A percentile compares a stretch with the other conserved stretches of the same genome.
phyloP scores from a whole-genome alignment of 257 asterid genomes.

The Coffea eugenioides region DNA sequence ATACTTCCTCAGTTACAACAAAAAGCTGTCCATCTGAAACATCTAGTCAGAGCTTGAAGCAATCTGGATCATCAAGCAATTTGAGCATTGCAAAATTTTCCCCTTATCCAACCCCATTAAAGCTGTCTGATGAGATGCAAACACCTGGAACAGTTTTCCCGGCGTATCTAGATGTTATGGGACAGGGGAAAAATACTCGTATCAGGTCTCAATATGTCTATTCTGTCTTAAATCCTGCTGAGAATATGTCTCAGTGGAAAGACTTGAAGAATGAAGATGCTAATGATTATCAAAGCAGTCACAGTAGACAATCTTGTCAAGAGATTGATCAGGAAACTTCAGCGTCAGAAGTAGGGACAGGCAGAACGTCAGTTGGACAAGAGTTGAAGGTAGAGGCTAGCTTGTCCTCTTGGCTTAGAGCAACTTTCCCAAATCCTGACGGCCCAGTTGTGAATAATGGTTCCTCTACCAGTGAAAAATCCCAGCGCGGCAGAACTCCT shows the following conservation, averaged over 20 bases:
- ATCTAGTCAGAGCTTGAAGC: constrained; percentile 34
- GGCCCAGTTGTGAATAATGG: constrained; percentile 24
- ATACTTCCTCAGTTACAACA: constrained; percentile 37
- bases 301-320: constrained; percentile 26
- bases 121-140: constrained; percentile 79
- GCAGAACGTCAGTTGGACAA: constrained; percentile 33
- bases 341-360: constrained; percentile 18
- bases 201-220: constrained; percentile 71
- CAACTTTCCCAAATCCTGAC: constrained; percentile 35
- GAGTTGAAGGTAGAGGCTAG: constrained; percentile 45
- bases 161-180: constrained; percentile 41
- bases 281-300: constrained; percentile 16
- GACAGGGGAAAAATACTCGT: constrained; percentile 42
- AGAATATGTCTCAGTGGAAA: constrained; percentile 36
- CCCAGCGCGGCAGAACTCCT: constrained; percentile 36
- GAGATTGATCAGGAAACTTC: constrained; percentile 28
- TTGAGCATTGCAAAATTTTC: constrained; percentile 37
- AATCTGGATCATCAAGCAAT: constrained; percentile 34
- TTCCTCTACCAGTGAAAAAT: constrained; percentile 24
- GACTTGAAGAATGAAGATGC: constrained; percentile 42
- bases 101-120: constrained; percentile 75
- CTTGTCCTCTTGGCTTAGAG: constrained; percentile 62
- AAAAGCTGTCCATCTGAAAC: constrained; percentile 29
- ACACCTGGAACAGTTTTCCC: constrained; percentile 92
- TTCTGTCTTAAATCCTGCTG: constrained; percentile 49